Percentiles rank a stretch among this genome's conserved stretches.
These are phyloP conservation scores for Dipodascus albidus DNA, from an alignment of 805 yeast species.

Conservation along the genomic window DNA sequence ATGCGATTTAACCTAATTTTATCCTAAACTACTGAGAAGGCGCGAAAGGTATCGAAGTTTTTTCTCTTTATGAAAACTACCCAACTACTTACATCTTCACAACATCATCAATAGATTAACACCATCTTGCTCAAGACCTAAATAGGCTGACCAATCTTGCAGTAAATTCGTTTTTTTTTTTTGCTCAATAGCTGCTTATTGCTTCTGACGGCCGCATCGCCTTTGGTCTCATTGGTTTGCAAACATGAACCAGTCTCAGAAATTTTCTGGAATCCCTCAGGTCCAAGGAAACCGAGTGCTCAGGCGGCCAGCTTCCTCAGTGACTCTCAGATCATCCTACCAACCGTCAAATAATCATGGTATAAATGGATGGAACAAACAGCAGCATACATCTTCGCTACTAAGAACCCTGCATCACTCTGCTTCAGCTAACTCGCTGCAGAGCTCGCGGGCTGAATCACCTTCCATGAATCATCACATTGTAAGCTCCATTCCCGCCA, in stretches of 20 bases:
- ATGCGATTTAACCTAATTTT: background rate
- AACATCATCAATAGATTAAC: too few species aligned
- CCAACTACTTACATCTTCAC: background rate
- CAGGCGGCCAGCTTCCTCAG: conserved; percentile 18
- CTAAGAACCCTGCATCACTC: background rate
- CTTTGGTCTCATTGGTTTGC: too few species aligned
- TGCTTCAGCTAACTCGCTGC: background rate
- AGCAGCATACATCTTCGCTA: conserved; percentile 9
- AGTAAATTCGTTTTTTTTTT: too few species aligned
- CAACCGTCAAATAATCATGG: background rate
- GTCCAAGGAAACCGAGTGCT: background rate
- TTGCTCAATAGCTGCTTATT: too few species aligned
- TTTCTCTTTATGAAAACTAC: background rate
- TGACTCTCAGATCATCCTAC: conserved; percentile 15
- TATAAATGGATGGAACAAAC: background rate
- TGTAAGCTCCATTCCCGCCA: background rate
- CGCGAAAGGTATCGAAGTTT: too few species aligned
- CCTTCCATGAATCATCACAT: conserved; percentile 6
- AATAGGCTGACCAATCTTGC: too few species aligned
- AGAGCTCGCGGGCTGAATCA: conserved; percentile 13
- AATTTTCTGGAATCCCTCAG: background rate
- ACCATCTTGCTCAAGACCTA: too few species aligned
- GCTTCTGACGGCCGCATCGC: too few species aligned
- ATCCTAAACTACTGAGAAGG: too few species aligned
- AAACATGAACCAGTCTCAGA: background rate